These are phyloP conservation scores for Debaryomyces nepalensis DNA, from an alignment of 1,139 yeast genomes.

Conservation along the genomic window DNA sequence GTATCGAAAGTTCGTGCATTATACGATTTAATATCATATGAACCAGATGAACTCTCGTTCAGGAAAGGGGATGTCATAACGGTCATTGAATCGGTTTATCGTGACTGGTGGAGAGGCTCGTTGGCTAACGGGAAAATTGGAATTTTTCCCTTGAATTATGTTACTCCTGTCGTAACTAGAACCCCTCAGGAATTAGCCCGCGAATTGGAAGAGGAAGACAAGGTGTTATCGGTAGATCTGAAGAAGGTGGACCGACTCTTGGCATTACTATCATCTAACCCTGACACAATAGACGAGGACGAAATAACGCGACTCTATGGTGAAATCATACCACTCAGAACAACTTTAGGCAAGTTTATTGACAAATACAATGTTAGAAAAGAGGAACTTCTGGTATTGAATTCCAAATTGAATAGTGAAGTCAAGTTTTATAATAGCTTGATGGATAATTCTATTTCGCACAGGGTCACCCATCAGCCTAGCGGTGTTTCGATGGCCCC, in stretches of 20 bases:
- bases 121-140: constrained; percentile 76
- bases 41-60: constrained; percentile 72
- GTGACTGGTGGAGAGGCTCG: constrained; percentile 97
- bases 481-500: constrained; percentile 20
- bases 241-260: constrained; percentile 67
- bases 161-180: constrained; percentile 74
- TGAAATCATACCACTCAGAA: constrained; percentile 71
- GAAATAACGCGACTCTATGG: constrained; percentile 64
- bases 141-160: constrained; percentile 93
- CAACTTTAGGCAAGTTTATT: constrained; percentile 70
- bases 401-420: constrained; percentile 70
- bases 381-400: constrained; percentile 73
- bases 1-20: constrained; percentile 80
- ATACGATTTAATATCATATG: constrained; percentile 76
- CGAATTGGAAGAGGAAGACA: constrained; percentile 37
- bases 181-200: constrained; percentile 49
- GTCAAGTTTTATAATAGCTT: constrained; percentile 70
- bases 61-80: constrained; percentile 78
- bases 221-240: constrained; percentile 35
- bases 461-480: constrained; percentile 23
- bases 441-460: constrained; percentile 55
- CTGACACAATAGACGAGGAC: constrained; percentile 36
- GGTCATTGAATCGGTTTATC: constrained; percentile 83
- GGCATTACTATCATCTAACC: constrained; percentile 56
- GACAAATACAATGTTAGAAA: constrained; percentile 76